Evolutionary conservation across 2,329 filamentous ascomycete species (phyloP), one percentile per base, ranked within the genome.

Genomic region (Scedosporium dehoogii): DNA sequence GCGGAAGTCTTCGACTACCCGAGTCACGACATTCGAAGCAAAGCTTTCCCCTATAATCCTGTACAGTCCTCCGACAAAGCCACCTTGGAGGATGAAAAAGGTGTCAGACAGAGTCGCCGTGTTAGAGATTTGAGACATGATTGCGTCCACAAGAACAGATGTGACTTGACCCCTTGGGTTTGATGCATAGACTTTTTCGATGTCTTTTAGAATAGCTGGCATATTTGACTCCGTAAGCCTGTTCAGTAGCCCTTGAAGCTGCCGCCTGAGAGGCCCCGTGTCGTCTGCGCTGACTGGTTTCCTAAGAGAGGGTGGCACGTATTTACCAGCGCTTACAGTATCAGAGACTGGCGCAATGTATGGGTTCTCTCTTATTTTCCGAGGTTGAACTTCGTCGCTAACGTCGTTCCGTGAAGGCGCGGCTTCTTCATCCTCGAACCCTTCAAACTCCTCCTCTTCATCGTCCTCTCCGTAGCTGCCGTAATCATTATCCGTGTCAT

Each of bases 211-310:
- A 61, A 97, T 96, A 1, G 90, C 89, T 5, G 96, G 74, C 65
- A 99, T 80, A 68, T 94, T 97, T 44, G 91, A 86, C 71, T 97
- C 93, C 0, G 94, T 97, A 38, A 99, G 80, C 70, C 93, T 88
- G 73, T 99, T 99, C 70, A 99, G 82, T 18, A 94, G 81, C 70
- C 94, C 93, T 72, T 97, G 92, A 0, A 91, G 81, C 70, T 96
- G 91, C 65, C 91, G 85, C 63, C 86, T 86, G 59, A 99, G 77
- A 46, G 89, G 86, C 12, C 80, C 78, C 71, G 96, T 89, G 1
- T 83, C 81, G 66, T 90, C 86, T 0, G 85, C 84, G 1, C 82
- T 79, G 2, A 83, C 75, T 41, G 81, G 77, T 67, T 82, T 86
- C 57, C 92, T 85, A 61, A 94, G 77, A 1, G 92, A 96, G 2